Evolutionary conservation across 139 green algal genomes (phyloP).

Genomic region (Micractinium conductrix): DNA sequence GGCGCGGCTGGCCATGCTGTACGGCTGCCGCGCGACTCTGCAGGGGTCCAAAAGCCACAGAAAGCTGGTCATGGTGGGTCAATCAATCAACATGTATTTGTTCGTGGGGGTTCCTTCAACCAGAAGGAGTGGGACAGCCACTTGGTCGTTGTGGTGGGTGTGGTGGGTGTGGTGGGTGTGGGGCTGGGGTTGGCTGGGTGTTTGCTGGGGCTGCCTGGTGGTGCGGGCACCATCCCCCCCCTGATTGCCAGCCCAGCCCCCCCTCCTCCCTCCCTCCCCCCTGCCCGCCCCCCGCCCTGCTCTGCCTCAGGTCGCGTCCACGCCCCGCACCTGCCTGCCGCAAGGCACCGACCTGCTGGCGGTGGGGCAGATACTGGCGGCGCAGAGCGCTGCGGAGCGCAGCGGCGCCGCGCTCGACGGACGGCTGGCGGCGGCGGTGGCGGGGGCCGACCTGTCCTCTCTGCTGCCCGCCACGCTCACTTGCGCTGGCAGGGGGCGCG

Average conservation of each 20-base stretch:
- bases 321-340: slow-evolving; percentile 39
- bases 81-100: too few relatives aligned
- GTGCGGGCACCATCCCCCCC: too few relatives aligned
- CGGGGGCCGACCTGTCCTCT: not conserved
- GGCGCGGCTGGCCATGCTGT: slow-evolving; percentile 54
- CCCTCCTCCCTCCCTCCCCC: too few relatives aligned
- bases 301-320: slow-evolving; percentile 15
- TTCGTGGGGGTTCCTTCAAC: too few relatives aligned
- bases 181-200: too few relatives aligned
- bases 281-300: not conserved
- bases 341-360: slow-evolving; percentile 31
- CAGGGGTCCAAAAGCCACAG: slow-evolving; percentile 58
- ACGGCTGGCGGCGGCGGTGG: slow-evolving; percentile 19
- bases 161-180: not conserved
- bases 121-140: too few relatives aligned
- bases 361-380: slow-evolving; percentile 31
- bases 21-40: slow-evolving; percentile 42
- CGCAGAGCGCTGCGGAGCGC: slow-evolving; percentile 19
- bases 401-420: not conserved
- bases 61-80: slow-evolving; percentile 47
- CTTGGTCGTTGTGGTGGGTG: not conserved
- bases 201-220: too few relatives aligned
- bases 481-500: not conserved
- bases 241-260: too few relatives aligned
- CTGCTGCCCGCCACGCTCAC: not conserved